phyloP scores from a whole-genome alignment of 2,329 filamentous ascomycete genomes.

The Daldinia sp. region DNA sequence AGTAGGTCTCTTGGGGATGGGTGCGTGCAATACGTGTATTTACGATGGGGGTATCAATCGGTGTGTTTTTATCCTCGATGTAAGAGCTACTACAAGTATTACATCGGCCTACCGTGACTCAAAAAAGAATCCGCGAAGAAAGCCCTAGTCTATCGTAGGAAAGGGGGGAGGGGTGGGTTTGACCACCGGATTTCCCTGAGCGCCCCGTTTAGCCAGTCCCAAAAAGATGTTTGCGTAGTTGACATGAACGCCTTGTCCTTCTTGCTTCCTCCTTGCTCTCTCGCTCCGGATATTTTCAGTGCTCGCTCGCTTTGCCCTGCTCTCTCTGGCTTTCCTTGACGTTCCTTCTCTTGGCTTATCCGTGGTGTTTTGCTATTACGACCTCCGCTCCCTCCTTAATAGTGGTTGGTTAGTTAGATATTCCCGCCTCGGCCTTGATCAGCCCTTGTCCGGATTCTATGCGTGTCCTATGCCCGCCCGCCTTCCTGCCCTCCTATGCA shows the following conservation, averaged over 20 bases:
- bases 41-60: constrained; percentile 27
- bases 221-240: not conserved
- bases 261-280: not conserved
- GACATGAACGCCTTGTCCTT: constrained; percentile 17
- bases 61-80: constrained; percentile 22
- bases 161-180: not conserved
- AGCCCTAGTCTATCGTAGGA: constrained; percentile 18
- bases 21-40: constrained; percentile 3
- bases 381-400: not conserved
- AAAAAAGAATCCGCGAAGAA: constrained; percentile 28
- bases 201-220: constrained; percentile 8
- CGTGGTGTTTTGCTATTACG: not conserved
- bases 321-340: not conserved
- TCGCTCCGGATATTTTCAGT: not conserved
- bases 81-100: not conserved
- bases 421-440: not conserved
- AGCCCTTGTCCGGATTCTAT: not conserved
- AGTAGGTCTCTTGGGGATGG: no score
- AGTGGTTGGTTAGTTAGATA: not conserved
- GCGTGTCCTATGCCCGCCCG: not conserved
- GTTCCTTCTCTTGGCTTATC: not conserved
- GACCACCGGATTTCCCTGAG: not conserved
- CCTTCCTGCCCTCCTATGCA: not conserved
- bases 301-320: not conserved
- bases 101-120: constrained; percentile 11